Conservation (phyloP, 129 eudicot genomes). For the Ambrosia trifida region DNA sequence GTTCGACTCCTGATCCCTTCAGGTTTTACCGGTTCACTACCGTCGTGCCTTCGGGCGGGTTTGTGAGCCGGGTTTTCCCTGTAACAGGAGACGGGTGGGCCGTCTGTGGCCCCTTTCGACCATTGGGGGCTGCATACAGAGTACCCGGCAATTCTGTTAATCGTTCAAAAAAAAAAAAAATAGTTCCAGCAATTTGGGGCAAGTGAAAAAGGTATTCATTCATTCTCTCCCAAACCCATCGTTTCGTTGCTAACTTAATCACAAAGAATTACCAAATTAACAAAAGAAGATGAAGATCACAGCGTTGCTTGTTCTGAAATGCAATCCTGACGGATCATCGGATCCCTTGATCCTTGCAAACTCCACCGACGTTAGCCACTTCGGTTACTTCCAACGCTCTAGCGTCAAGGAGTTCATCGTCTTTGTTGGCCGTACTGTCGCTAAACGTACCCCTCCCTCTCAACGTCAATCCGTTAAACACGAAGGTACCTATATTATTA, state of each 20-base stretch:
- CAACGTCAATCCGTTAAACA: conserved; percentile 97
- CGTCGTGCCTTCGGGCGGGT: too few species aligned
- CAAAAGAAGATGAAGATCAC: conserved; percentile 83
- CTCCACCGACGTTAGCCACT: conserved; percentile 77
- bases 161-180: too few species aligned
- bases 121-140: too few species aligned
- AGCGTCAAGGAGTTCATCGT: conserved; percentile 83
- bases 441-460: conserved; percentile 75
- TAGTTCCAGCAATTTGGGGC: conserved; percentile 17
- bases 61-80: too few species aligned
- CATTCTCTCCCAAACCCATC: background rate
- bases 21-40: too few species aligned
- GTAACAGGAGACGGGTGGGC: too few species aligned
- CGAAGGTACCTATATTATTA: conserved; percentile 54
- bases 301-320: conserved; percentile 70
- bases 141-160: too few species aligned
- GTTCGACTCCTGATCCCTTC: too few species aligned
- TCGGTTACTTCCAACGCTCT: conserved; percentile 89
- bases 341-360: conserved; percentile 77
- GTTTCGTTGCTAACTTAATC: conserved; percentile 1
- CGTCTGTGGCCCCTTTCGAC: too few species aligned
- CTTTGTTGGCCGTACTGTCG: conserved; percentile 89
- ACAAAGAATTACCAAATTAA: conserved; percentile 12
- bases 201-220: conserved; percentile 17
- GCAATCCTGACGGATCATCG: conserved; percentile 60